Base-by-base conservation (phyloP, 768 basidiomycete species). In the Calocybe cyanea region DNA sequence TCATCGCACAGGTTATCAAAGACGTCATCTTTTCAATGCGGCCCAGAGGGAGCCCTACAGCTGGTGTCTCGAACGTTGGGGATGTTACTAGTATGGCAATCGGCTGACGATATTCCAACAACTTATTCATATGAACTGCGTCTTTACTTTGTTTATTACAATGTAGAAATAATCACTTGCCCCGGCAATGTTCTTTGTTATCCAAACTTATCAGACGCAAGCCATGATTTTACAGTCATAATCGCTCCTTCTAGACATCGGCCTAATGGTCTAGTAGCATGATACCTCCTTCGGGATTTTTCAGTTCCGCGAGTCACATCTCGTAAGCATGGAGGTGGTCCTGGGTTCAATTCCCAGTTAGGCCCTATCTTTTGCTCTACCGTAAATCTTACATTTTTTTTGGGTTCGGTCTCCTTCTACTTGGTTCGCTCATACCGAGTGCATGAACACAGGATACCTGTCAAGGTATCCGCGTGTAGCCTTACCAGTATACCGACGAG, bases 1-100 rank as follows among this genome's bases (percentile, higher is more conserved):
- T 98, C 43, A 92, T 96, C 49, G 75, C 92, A 2, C 94, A 97
- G 60, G 82, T 95, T 4, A 75, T 98, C 60, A 97, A 98, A 62
- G 92, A 95, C 51, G 78, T 91, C 35, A 78, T 97, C 32, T 96
- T 97, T 60, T 91, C 88, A 9, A 72, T 71, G 66, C 69, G 73
- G 11, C 77, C 73, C 10, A 66, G 63, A 48, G 48, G 47, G 32
- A 49, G 43, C 38, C 53, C 51, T 15, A 38, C 45, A 18, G 20
- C 23, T n/a, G 46, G 40, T 8, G 50, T 60, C 7, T 51, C 62
- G 34, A 58, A 57, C 41, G 58, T 77, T 15, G 57, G 62, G 36
- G 71, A 77, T 19, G 63, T 68, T 18, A 64, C 68, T 8, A 70
- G 72, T 49, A 76, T 77, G 75, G 63, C 71, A 23, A 73, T 76